These are phyloP conservation scores for Thelonectria blattea DNA, from an alignment of 2,329 filamentous ascomycete genomes.

Conservation along the genomic window DNA sequence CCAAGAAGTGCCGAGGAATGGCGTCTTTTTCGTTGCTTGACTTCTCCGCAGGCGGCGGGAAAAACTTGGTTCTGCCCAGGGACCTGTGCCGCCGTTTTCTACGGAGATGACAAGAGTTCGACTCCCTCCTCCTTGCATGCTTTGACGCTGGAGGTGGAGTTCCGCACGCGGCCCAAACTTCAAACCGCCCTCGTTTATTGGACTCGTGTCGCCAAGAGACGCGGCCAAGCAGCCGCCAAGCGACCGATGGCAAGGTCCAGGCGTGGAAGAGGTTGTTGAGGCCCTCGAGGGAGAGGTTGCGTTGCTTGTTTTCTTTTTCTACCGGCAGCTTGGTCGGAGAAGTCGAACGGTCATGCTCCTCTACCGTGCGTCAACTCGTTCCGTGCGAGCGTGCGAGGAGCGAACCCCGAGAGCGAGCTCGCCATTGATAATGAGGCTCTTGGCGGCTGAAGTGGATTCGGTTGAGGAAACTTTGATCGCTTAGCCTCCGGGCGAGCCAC, in stretches of 20 bases:
- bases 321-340: constrained; percentile 4
- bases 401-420: background rate
- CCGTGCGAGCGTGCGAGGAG: background rate
- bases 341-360: background rate
- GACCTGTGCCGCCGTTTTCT: constrained; percentile 12
- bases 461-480: constrained; percentile 34
- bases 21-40: background rate
- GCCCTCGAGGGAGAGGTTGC: background rate
- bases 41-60: constrained; percentile 5
- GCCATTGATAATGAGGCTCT: constrained; percentile 12
- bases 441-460: constrained; percentile 24
- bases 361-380: background rate
- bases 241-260: background rate
- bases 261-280: background rate
- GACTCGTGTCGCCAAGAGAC: constrained; percentile 20
- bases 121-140: background rate
- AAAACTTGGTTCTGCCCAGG: constrained; percentile 1
- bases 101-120: background rate
- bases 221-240: constrained; percentile 20
- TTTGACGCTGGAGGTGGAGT: constrained; percentile 2
- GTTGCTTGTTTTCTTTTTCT: background rate
- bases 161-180: constrained; percentile 2
- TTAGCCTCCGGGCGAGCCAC: constrained; percentile 24
- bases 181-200: background rate
- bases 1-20: constrained; percentile 22